Conservation (phyloP, 495 filamentous ascomycete genomes). For the Penicillium antarcticum region DNA sequence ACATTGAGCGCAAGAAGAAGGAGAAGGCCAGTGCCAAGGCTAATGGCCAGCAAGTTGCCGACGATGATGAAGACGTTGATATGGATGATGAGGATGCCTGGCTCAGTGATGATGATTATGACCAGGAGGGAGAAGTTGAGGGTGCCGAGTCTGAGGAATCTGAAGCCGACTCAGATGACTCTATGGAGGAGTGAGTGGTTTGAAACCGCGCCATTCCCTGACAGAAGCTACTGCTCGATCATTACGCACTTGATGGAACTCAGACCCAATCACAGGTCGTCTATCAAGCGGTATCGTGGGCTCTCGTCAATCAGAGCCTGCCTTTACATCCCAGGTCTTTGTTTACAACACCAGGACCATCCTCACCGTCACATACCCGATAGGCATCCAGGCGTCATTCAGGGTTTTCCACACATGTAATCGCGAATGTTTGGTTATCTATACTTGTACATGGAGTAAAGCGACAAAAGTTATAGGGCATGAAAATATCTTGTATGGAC, state of each 20-base stretch:
- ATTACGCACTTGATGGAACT: not conserved
- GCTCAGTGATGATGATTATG: constrained; percentile 59
- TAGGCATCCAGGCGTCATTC: constrained; percentile 10
- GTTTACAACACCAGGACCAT: not conserved
- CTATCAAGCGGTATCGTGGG: not conserved
- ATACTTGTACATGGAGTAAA: constrained; percentile 21
- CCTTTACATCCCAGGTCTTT: constrained; percentile 1
- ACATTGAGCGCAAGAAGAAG: constrained; percentile 78
- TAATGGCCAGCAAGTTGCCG: constrained; percentile 39
- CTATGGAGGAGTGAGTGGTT: constrained; percentile 35
- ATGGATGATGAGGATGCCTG: constrained; percentile 59
- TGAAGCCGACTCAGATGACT: constrained; percentile 30
- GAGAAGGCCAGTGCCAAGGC: constrained; percentile 50
- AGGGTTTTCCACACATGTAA: constrained; percentile 5
- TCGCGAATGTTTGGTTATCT: not conserved
- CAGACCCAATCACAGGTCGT: not conserved
- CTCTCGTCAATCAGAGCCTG: not conserved
- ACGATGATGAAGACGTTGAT: constrained; percentile 53
- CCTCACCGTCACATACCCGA: constrained; percentile 13
- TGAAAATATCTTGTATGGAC: constrained; percentile 10
- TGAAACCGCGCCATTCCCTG: not conserved
- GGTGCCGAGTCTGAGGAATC: constrained; percentile 44
- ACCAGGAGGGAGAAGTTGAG: constrained; percentile 50
- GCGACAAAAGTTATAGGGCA: constrained; percentile 14
- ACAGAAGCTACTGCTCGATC: not conserved